Conservation (phyloP, 2,329 filamentous ascomycete genomes). For the Alternaria sp. region DNA sequence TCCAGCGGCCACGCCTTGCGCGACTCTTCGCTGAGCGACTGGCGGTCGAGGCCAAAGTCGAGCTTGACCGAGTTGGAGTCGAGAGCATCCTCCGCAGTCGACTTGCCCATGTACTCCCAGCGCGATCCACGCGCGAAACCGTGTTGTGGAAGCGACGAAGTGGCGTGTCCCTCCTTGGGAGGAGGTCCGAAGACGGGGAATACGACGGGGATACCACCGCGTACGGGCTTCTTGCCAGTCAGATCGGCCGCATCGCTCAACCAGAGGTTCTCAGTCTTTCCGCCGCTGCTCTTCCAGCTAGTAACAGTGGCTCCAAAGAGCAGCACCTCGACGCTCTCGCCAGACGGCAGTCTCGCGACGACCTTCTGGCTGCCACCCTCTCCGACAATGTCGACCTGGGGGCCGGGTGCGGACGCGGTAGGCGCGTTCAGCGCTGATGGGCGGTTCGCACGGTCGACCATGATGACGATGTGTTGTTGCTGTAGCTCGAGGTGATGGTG, state of each 20-base stretch:
- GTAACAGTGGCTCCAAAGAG: conserved; percentile 92
- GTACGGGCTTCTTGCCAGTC: conserved; percentile 86
- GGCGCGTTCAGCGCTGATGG: conserved; percentile 67
- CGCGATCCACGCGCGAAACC: conserved; percentile 88
- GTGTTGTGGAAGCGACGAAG: conserved; percentile 83
- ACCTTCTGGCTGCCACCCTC: conserved; percentile 74
- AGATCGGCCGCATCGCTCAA: conserved; percentile 79
- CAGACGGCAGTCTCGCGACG: conserved; percentile 80
- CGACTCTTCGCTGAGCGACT: conserved; percentile 71
- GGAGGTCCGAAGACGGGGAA: conserved; percentile 90
- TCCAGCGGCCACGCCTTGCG: conserved; percentile 81
- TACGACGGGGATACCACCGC: conserved; percentile 89
- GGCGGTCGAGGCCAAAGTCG: conserved; percentile 86
- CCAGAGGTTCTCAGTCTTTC: conserved; percentile 80
- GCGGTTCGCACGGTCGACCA: conserved; percentile 87
- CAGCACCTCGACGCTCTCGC: conserved; percentile 83
- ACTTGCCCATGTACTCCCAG: conserved; percentile 96
- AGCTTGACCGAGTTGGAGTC: conserved; percentile 75
- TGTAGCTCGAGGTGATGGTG: conserved; percentile 9
- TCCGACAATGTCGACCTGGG: conserved; percentile 79
- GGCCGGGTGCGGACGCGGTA: conserved; percentile 67
- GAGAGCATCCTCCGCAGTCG: conserved; percentile 66
- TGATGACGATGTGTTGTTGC: conserved; percentile 39
- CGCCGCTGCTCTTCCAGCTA: conserved; percentile 85
- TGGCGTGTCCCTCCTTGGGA: conserved; percentile 76